Evolutionary conservation across 345 rosid species (phyloP).

Genomic region (Hevea brasiliensis): DNA sequence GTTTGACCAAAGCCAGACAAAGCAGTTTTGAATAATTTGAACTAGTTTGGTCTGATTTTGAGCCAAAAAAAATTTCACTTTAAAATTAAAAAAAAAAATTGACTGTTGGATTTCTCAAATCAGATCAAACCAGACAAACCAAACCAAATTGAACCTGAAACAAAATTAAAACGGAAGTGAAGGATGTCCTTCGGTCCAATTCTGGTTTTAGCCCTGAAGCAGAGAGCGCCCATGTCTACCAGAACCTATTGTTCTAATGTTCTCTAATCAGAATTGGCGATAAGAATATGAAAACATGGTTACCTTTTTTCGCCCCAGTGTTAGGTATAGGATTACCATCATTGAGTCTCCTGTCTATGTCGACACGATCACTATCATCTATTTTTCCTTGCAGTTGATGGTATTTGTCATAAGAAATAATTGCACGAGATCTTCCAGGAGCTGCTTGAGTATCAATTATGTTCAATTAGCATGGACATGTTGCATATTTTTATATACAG

Average conservation of each 20-base stretch:
- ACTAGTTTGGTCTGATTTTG: no score
- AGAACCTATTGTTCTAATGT: neutral
- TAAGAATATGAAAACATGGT: neutral
- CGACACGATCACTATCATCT: constrained; percentile 18
- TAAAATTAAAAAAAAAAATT: no score
- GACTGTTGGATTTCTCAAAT: no score
- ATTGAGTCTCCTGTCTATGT: neutral
- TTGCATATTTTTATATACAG: neutral
- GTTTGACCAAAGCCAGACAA: no score
- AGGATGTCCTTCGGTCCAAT: no score
- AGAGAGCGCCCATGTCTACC: no score
- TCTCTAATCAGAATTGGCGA: neutral
- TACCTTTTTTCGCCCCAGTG: constrained; percentile 29
- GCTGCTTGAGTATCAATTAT: constrained; percentile 41
- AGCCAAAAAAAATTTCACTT: no score
- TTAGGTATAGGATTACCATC: neutral
- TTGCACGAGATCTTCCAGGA: constrained; percentile 62
- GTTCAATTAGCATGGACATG: constrained; percentile 5
- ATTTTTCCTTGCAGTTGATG: constrained; percentile 43
- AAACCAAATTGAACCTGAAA: no score
- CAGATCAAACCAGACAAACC: no score
- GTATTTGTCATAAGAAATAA: constrained; percentile 64
- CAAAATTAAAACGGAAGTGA: no score
- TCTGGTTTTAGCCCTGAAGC: no score
- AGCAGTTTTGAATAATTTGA: no score